These are phyloP conservation scores for Pestalotiopsis sp. DNA, from an alignment of 2,329 filamentous ascomycete species.

Conservation along the genomic window DNA sequence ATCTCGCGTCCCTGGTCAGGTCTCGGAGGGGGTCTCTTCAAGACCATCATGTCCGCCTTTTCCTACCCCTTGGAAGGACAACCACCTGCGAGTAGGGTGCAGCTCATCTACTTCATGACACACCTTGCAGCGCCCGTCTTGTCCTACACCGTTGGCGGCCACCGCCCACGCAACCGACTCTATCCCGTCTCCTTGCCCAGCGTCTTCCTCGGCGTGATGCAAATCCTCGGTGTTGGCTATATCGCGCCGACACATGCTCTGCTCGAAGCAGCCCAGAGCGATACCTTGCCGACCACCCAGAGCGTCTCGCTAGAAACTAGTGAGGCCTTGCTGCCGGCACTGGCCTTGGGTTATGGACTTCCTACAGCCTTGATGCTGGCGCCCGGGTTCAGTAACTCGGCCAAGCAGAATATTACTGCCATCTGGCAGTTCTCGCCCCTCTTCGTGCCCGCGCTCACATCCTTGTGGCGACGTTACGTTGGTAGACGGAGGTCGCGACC, in stretches of 20 bases:
- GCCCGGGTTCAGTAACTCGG: constrained; percentile 10
- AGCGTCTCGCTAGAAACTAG: constrained; percentile 14
- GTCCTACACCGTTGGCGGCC: constrained; percentile 23
- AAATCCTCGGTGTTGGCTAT: constrained; percentile 15
- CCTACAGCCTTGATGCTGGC: constrained; percentile 15
- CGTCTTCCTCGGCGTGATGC: constrained; percentile 16
- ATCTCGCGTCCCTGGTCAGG: background rate
- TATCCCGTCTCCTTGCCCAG: constrained; percentile 15
- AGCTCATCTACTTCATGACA: constrained; percentile 17
- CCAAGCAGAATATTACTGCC: background rate
- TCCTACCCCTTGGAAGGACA: background rate
- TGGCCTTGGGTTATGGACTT: constrained; percentile 18
- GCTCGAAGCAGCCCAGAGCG: constrained; percentile 9
- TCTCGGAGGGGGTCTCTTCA: background rate
- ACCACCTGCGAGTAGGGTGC: constrained; percentile 4
- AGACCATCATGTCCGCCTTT: background rate
- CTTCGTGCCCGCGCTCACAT: constrained; percentile 5
- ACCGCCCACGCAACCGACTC: constrained; percentile 18
- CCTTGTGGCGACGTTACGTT: background rate
- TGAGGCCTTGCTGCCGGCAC: constrained; percentile 17
- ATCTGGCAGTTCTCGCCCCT: constrained; percentile 10
- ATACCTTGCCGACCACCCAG: constrained; percentile 13
- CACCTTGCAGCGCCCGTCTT: constrained; percentile 22
- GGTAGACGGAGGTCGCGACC: background rate
- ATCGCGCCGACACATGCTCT: constrained; percentile 17